phyloP scores from a whole-genome alignment of 306 rosid genomes.

The Cucumis melo region DNA sequence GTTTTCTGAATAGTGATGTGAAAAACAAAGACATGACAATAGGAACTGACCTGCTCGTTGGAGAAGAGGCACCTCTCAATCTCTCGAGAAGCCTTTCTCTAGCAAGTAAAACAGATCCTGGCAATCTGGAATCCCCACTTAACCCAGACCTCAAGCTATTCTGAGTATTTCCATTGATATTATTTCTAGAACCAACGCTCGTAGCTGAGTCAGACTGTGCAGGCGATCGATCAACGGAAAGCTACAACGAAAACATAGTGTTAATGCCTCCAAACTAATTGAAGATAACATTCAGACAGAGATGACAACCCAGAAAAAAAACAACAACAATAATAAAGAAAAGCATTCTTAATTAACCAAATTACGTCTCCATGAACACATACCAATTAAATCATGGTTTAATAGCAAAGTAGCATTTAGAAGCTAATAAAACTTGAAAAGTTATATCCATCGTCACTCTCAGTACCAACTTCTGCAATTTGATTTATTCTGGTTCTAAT shows the following conservation, averaged over 20 bases:
- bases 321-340: not conserved
- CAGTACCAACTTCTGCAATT: not conserved
- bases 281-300: not conserved
- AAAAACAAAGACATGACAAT: not conserved
- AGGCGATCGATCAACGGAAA: conserved; percentile 33
- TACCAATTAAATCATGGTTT: not conserved
- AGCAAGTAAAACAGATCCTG: conserved; percentile 67
- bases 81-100: conserved; percentile 78
- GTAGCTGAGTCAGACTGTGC: conserved; percentile 26
- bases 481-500: not conserved
- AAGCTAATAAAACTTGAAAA: not conserved
- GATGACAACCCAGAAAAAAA: not conserved
- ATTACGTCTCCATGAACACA: not conserved
- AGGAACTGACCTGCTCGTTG: conserved; percentile 39
- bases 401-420: not conserved
- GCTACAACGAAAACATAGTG: not conserved
- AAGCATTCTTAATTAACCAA: not conserved
- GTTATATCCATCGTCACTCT: not conserved
- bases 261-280: not conserved
- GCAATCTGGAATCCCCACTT: conserved; percentile 48
- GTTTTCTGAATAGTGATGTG: not conserved
- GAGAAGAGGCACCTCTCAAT: conserved; percentile 49
- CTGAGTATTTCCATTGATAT: conserved; percentile 22
- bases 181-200: conserved; percentile 19
- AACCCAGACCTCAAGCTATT: conserved; percentile 16